Evolutionary conservation across 352 stramenopile genomes (phyloP), one percentile per base, ranked within the genome.

Genomic region (Phytopythium oedochilum): DNA sequence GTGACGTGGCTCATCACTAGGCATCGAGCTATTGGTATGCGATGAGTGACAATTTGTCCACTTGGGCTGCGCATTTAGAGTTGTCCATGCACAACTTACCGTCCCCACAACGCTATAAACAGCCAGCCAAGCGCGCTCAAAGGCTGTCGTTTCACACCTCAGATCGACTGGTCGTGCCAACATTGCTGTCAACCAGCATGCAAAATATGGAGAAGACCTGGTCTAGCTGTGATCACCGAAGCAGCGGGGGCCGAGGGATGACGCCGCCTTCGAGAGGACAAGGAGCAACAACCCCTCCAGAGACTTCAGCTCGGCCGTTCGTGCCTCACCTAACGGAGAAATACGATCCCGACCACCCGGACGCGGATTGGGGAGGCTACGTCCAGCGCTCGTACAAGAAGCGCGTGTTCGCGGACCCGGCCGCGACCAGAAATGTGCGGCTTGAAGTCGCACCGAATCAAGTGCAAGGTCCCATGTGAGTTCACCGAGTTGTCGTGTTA

Each of bases 351-450:
- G 70, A 82, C 23, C 82, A 92, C 39, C 75, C 71, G 0, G 78
- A 92, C 25, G 82, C 82, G 0, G 82, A 92, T 51, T 92, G 82
- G 82, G 82, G 71, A 28, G 82, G 82, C 17, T 73, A 70, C 45
- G 82, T 92, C 6, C 68, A 78, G 22, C 74, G 78, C 44, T 74
- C 68, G 31, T 75, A 81, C 64, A 90, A 88, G 66, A 90, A 90
- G 60, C 75, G 78, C 20, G 71, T 71, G 46, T 88, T 70, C 32
- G 57, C 59, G 38, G 57, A 76, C 46, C 74, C 75, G 46, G 50
- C 64, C 22, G 58, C 57, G 2, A 60, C 60, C 12, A 71, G 70
- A 80, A 63, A 79, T 45, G 75, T 88, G 62, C 14, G n/a, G 36
- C 42, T 59, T n/a, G 14, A 20, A 29, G 29, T 49, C 2, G 35